These are phyloP conservation scores for Oryza australiensis DNA, from an alignment of 176 grass and related monocot genomes.

Conservation along the genomic window DNA sequence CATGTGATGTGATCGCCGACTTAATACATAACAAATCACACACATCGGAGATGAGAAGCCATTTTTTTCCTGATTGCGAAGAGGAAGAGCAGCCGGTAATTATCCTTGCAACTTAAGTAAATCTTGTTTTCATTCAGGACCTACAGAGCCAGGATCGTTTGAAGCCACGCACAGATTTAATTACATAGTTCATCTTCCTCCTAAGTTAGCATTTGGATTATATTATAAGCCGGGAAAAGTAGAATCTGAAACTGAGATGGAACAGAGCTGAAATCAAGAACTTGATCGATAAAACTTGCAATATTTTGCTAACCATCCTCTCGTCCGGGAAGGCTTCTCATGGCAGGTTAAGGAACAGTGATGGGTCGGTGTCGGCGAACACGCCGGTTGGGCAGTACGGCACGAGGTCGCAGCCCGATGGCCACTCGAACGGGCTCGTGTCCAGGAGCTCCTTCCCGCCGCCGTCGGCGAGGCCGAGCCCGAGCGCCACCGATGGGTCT, in stretches of 20 bases:
- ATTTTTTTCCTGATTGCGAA: neutral
- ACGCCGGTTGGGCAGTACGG: constrained; percentile 37
- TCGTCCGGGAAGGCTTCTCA: constrained; percentile 17
- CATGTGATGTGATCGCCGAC: neutral
- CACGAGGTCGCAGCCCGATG: constrained; percentile 50
- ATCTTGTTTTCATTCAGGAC: neutral
- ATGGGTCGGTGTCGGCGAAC: constrained; percentile 47
- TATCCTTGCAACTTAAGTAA: neutral
- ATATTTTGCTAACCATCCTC: neutral
- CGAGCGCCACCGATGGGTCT: neutral
- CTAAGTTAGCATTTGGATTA: constrained; percentile 26
- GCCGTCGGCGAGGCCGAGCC: constrained; percentile 10
- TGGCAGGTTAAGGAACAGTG: constrained; percentile 47
- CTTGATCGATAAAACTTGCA: neutral
- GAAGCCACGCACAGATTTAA: neutral
- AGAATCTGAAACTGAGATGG: neutral
- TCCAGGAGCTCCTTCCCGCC: constrained; percentile 20
- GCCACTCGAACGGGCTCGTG: constrained; percentile 52
- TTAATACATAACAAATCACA: neutral
- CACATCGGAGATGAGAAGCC: neutral
- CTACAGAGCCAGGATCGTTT: neutral
- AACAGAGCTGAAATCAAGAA: neutral
- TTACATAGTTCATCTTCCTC: neutral
- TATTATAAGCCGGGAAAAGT: neutral
- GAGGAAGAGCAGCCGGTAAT: too few relatives aligned